These are phyloP conservation scores for Cytospora schulzeri DNA, from an alignment of 2,329 filamentous ascomycete species.

Conservation along the genomic window DNA sequence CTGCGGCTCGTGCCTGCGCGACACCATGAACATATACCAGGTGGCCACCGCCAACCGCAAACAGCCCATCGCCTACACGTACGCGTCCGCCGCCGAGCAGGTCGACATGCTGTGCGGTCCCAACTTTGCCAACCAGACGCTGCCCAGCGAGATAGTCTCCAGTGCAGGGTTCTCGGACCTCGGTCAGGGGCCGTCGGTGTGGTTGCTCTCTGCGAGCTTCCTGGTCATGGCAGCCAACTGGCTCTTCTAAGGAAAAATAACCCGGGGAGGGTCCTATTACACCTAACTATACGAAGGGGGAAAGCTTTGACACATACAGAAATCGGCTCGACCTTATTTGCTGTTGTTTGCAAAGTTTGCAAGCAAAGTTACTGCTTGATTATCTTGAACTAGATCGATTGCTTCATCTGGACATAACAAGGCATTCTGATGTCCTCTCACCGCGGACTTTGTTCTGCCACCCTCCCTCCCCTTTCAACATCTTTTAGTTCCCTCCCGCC, in stretches of 20 bases:
- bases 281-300: too few relatives aligned
- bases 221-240: conserved; percentile 14
- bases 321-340: not conserved
- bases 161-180: conserved; percentile 25
- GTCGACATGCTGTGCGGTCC: conserved; percentile 69
- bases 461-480: not conserved
- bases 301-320: too few relatives aligned
- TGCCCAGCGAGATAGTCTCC: conserved; percentile 43
- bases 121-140: conserved; percentile 58
- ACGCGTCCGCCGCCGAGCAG: conserved; percentile 69
- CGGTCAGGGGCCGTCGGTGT: not conserved
- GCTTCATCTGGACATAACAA: conserved; percentile 16
- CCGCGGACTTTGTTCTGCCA: too few relatives aligned
- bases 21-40: conserved; percentile 82
- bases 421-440: conserved; percentile 18
- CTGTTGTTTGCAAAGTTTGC: not conserved
- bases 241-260: not conserved
- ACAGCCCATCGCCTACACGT: conserved; percentile 69
- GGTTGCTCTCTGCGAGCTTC: not conserved
- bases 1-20: conserved; percentile 74
- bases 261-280: not conserved
- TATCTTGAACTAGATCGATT: conserved; percentile 7
- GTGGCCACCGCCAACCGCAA: conserved; percentile 65
- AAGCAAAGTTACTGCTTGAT: not conserved
- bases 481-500: not conserved